A percentile compares a stretch with the other conserved stretches of the same genome.
Conservation (phyloP, 23 red algal species). For the Gracilariopsis chorda region DNA sequence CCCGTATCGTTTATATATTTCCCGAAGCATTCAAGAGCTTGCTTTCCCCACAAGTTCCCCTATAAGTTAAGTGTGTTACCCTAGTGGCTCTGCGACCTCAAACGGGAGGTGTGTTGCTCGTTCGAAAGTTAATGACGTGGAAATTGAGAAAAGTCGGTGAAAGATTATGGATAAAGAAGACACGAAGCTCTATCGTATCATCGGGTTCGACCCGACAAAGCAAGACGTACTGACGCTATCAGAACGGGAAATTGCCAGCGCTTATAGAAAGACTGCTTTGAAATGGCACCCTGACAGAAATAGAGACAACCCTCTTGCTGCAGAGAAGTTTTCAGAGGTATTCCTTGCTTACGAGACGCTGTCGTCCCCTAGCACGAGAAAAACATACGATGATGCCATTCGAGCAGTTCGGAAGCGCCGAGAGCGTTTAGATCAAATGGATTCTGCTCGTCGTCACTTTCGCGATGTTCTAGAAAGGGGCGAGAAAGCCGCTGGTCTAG, state of each 20-base stretch:
- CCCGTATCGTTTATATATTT: too few species aligned
- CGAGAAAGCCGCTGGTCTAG: neutral
- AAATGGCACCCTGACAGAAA: conserved; percentile 97
- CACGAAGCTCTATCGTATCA: neutral
- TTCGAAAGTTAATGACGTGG: too few species aligned
- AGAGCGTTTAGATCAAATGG: conserved; percentile 31
- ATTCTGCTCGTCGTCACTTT: conserved; percentile 23
- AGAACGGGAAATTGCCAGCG: conserved; percentile 30
- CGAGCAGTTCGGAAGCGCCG: neutral
- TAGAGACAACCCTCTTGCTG: conserved; percentile 69
- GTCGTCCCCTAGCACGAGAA: conserved; percentile 68
- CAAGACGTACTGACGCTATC: conserved; percentile 27
- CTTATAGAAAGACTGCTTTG: conserved; percentile 82
- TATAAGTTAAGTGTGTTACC: too few species aligned
- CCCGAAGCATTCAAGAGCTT: too few species aligned
- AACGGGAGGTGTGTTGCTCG: too few species aligned
- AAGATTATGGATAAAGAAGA: conserved; percentile 60
- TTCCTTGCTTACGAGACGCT: conserved; percentile 88
- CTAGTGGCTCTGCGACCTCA: too few species aligned
- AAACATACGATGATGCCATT: conserved; percentile 75
- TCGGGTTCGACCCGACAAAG: conserved; percentile 15
- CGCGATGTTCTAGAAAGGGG: neutral
- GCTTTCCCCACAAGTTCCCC: too few species aligned
- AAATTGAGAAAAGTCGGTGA: too few species aligned
- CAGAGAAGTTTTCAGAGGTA: conserved; percentile 82